Conservation (phyloP, 768 basidiomycete species). For the Russula vinacea region DNA sequence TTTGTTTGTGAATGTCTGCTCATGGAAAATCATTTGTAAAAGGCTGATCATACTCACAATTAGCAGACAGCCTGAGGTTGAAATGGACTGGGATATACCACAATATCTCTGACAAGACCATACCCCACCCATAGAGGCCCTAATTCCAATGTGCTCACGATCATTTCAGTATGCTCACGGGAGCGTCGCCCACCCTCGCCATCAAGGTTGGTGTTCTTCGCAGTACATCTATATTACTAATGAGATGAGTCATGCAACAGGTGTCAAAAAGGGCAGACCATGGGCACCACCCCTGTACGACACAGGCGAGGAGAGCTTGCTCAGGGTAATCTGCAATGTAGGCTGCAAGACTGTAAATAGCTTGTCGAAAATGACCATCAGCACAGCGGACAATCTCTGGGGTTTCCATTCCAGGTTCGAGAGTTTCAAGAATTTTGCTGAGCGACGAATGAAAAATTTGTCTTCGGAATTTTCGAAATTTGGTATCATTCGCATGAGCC, state of each 20-base stretch:
- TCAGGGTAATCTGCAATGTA: neutral
- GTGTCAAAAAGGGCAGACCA: no score
- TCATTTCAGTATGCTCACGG: no score
- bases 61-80: neutral
- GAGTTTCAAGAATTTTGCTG: neutral
- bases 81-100: no score
- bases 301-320: neutral
- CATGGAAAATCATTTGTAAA: neutral
- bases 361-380: neutral
- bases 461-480: neutral
- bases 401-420: neutral
- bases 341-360: neutral
- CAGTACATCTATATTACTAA: neutral
- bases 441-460: neutral
- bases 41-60: no score
- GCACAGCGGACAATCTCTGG: neutral
- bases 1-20: neutral
- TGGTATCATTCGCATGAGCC: neutral
- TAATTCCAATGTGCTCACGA: no score
- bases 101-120: no score
- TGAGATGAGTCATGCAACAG: neutral
- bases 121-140: no score
- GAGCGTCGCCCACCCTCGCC: no score
- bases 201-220: no score
- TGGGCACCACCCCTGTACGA: constrained; percentile 2